These are phyloP conservation scores for Acer negundo DNA, from an alignment of 345 rosid species.

Conservation along the genomic window DNA sequence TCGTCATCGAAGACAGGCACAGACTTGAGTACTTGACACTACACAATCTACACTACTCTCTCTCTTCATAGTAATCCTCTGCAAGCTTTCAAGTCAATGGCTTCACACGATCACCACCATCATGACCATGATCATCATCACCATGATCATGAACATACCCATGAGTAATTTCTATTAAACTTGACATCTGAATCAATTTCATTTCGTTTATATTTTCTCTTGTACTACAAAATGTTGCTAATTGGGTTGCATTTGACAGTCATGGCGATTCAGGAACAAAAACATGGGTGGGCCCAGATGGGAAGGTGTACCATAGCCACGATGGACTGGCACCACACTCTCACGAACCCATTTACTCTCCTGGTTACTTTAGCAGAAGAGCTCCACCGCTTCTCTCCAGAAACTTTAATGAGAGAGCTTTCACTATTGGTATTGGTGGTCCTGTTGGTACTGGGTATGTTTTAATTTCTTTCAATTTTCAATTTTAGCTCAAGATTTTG, in stretches of 20 bases:
- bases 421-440: conserved; percentile 95
- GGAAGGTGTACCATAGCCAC: conserved; percentile 88
- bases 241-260: conserved; percentile 20
- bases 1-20: background rate
- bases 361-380: conserved; percentile 87
- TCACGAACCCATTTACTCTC: conserved; percentile 97
- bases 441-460: conserved; percentile 96
- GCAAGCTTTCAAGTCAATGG: conserved; percentile 6
- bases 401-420: conserved; percentile 87
- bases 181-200: background rate
- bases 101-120: conserved; percentile 30
- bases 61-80: background rate
- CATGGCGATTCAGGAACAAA: conserved; percentile 25
- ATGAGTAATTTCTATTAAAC: conserved; percentile 29
- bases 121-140: conserved; percentile 23
- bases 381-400: conserved; percentile 78
- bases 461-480: background rate
- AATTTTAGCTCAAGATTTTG: background rate
- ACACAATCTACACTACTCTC: background rate
- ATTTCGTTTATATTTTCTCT: background rate
- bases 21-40: background rate
- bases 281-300: conserved; percentile 78
- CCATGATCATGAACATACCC: conserved; percentile 28
- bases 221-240: background rate
- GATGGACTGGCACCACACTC: conserved; percentile 99